Evolutionary conservation across 2,329 filamentous ascomycete genomes (phyloP).

Genomic region (Apiospora hydei): DNA sequence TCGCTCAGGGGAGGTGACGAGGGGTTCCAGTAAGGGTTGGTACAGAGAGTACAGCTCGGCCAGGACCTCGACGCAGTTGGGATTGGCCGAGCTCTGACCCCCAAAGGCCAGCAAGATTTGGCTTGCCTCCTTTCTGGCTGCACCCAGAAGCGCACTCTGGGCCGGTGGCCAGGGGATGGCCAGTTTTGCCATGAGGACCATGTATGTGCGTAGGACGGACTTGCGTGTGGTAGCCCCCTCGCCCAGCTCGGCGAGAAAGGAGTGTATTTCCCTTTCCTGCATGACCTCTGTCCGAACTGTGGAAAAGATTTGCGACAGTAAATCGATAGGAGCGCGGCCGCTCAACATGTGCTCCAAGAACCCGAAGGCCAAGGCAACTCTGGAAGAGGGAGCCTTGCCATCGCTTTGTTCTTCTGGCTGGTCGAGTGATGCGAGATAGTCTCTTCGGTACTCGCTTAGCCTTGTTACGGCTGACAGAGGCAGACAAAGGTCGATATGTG

Average conservation of each 20-base stretch:
- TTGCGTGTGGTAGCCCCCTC: not conserved
- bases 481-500: not conserved
- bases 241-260: not conserved
- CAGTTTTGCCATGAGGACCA: not conserved
- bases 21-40: not conserved
- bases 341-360: not conserved
- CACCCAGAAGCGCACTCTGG: not conserved
- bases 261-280: not conserved
- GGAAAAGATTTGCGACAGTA: not conserved
- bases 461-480: not conserved
- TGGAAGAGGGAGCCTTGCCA: not conserved
- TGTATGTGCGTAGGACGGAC: not conserved
- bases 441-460: not conserved
- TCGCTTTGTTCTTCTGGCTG: not conserved
- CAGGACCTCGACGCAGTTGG: not conserved
- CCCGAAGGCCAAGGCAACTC: not conserved
- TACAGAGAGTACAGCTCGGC: not conserved
- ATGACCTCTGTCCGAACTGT: not conserved
- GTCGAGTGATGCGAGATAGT: not conserved
- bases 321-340: not conserved
- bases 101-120: not conserved
- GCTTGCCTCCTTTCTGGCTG: not conserved
- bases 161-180: not conserved
- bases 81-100: not conserved
- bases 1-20: not conserved